These are phyloP conservation scores for Parastagonospora avenae DNA, from an alignment of 2,329 filamentous ascomycete species.

Conservation along the genomic window DNA sequence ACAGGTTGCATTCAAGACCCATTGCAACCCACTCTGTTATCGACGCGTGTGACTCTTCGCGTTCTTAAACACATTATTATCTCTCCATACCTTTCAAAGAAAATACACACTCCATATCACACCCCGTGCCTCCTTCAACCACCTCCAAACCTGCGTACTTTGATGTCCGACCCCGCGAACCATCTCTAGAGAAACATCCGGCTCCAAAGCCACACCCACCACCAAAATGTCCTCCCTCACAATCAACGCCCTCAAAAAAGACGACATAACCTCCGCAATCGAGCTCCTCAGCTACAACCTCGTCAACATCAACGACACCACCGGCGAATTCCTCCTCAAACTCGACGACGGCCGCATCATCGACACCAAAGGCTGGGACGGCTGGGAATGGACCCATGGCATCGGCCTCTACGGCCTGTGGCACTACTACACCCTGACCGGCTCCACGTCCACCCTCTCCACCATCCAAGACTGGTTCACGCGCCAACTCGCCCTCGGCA, in stretches of 20 bases:
- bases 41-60: constrained; percentile 3
- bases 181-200: background rate
- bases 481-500: constrained; percentile 70
- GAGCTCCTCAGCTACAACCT: constrained; percentile 73
- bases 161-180: background rate
- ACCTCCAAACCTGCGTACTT: background rate
- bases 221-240: constrained; percentile 47
- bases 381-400: constrained; percentile 84
- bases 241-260: constrained; percentile 48
- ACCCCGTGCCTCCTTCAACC: background rate
- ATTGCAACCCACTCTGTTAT: constrained; percentile 3
- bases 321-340: constrained; percentile 73
- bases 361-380: constrained; percentile 83
- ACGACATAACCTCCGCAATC: constrained; percentile 61
- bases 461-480: constrained; percentile 78
- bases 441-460: constrained; percentile 62
- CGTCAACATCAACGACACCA: constrained; percentile 76
- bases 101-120: too few species aligned
- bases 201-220: background rate
- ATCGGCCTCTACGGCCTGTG: constrained; percentile 81
- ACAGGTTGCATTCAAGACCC: background rate
- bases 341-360: constrained; percentile 76
- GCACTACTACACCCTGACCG: constrained; percentile 78
- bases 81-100: background rate
- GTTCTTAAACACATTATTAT: background rate